Percentiles rank a stretch among this genome's conserved stretches.
phyloP scores from a whole-genome alignment of 2,329 filamentous ascomycete genomes.

The Scytalidium lignicola region DNA sequence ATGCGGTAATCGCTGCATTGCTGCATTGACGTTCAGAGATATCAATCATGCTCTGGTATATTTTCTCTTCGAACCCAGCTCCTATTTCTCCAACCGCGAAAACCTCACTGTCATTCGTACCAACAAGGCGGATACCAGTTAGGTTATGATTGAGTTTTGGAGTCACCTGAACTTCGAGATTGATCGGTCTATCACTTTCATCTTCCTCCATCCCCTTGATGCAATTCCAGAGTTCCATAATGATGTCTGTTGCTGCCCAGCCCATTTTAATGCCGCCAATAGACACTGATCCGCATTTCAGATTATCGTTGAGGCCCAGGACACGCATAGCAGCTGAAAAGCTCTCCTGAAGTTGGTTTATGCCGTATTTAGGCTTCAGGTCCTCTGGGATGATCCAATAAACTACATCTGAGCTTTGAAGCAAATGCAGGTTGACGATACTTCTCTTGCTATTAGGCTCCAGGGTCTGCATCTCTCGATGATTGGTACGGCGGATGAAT shows the following conservation, averaged over 20 bases:
- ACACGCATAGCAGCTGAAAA: slow-evolving; percentile 12
- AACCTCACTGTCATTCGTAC: neutral
- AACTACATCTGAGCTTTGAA: neutral
- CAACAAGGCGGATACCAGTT: neutral
- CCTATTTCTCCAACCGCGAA: neutral
- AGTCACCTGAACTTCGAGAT: neutral
- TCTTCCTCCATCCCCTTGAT: neutral
- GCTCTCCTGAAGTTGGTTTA: slow-evolving; percentile 16
- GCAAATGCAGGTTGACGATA: slow-evolving; percentile 1
- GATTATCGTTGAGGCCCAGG: neutral
- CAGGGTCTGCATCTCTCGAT: neutral
- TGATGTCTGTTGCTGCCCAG: neutral
- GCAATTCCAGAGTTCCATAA: neutral
- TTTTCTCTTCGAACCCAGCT: neutral
- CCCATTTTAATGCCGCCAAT: neutral
- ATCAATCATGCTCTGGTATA: neutral
- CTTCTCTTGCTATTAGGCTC: slow-evolving; percentile 3
- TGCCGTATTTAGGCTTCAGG: slow-evolving; percentile 4
- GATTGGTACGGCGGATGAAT: neutral
- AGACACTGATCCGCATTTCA: neutral
- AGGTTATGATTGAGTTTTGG: neutral
- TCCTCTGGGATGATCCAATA: slow-evolving; percentile 20
- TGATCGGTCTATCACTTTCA: neutral
- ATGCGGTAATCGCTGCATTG: neutral
- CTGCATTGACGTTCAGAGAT: neutral